Conservation (phyloP, 225 moss, liverwort and hornwort species). For the Ulota crispa region DNA sequence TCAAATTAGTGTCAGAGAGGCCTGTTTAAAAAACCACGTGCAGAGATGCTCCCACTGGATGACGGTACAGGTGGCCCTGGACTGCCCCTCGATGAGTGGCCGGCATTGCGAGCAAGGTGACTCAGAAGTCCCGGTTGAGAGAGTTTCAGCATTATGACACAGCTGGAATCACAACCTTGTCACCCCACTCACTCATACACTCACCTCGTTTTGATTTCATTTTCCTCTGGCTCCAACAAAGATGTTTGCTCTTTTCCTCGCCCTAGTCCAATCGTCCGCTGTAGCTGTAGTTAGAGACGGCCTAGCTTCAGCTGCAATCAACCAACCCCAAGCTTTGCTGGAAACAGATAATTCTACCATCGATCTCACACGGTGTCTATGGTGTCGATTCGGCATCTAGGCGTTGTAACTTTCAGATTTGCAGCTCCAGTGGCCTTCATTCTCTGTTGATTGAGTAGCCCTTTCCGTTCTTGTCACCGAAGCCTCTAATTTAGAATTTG, state of each 20-base stretch:
- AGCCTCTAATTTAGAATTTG: not conserved
- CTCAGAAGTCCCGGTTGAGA: not conserved
- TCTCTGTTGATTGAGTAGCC: too few relatives aligned
- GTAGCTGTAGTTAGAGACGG: not conserved
- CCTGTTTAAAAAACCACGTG: not conserved
- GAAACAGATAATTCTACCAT: too few relatives aligned
- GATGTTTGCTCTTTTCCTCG: not conserved
- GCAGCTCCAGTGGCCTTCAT: too few relatives aligned
- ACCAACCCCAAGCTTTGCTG: too few relatives aligned
- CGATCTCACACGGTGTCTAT: too few relatives aligned
- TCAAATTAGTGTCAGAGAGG: not conserved
- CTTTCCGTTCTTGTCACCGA: not conserved
- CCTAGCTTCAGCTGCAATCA: too few relatives aligned
- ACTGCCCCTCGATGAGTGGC: not conserved
- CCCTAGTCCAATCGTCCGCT: not conserved
- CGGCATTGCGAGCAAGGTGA: too few relatives aligned
- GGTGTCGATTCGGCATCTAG: too few relatives aligned
- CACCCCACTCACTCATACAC: not conserved
- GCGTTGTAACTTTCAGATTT: too few relatives aligned
- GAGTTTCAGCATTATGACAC: not conserved
- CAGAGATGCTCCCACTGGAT: not conserved
- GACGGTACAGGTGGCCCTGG: not conserved
- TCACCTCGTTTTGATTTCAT: not conserved
- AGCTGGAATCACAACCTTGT: not conserved
- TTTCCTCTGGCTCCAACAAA: not conserved